These are phyloP conservation scores for Rhynchosporium agropyri DNA, from an alignment of 2,329 filamentous ascomycete species.

Conservation along the genomic window DNA sequence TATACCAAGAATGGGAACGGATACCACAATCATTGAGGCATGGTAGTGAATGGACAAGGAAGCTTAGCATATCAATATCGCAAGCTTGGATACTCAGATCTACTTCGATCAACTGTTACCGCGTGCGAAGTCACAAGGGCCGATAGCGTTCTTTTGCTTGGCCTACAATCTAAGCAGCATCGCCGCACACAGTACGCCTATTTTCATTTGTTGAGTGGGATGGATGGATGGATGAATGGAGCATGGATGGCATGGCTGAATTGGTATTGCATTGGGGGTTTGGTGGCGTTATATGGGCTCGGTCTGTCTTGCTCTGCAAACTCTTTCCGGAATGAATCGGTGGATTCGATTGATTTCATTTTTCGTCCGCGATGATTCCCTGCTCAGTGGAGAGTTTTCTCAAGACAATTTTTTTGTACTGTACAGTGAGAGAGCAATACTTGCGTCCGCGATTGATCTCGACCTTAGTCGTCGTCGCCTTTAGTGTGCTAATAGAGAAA, in stretches of 20 bases:
- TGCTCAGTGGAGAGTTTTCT: background rate
- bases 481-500: constrained; percentile 22
- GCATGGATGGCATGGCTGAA: constrained; percentile 19
- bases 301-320: constrained; percentile 15
- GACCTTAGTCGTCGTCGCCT: constrained; percentile 2
- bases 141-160: background rate
- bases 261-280: constrained; percentile 19
- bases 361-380: constrained; percentile 14
- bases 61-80: constrained; percentile 24
- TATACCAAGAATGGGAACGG: constrained; percentile 37
- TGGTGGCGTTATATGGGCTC: constrained; percentile 27
- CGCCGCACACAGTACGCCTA: constrained; percentile 2
- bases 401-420: constrained; percentile 16
- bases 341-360: constrained; percentile 12
- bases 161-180: background rate
- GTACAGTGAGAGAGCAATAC: constrained; percentile 17
- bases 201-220: constrained; percentile 21
- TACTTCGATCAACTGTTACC: constrained; percentile 35
- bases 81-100: constrained; percentile 24
- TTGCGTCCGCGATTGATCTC: background rate
- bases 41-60: constrained; percentile 1
- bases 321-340: constrained; percentile 4
- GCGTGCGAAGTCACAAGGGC: constrained; percentile 16
- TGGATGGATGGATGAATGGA: constrained; percentile 18
- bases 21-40: constrained; percentile 31